These are phyloP conservation scores for Chaetomiaceae sp. DNA, from an alignment of 2,329 filamentous ascomycete genomes.

Conservation along the genomic window DNA sequence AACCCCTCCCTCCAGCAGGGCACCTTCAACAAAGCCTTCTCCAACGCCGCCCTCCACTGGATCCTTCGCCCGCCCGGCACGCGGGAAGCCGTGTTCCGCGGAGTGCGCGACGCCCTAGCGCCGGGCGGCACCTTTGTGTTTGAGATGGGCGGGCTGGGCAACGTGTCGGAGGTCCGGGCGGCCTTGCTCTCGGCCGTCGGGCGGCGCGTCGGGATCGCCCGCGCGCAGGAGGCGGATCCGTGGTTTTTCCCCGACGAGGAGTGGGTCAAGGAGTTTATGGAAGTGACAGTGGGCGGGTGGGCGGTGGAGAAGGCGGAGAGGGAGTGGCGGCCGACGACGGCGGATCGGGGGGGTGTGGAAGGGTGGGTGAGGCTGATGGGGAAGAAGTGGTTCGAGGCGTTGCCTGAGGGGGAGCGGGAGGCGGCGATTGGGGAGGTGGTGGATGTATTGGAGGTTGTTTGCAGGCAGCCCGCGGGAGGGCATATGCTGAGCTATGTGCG, in stretches of 20 bases:
- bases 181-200: conserved; percentile 52
- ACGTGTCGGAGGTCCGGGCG: conserved; percentile 58
- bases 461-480: conserved; percentile 53
- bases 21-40: conserved; percentile 55
- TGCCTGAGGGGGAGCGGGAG: conserved; percentile 44
- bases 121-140: conserved; percentile 58
- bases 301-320: conserved; percentile 51
- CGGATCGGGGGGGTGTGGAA: conserved; percentile 55
- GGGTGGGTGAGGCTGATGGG: conserved; percentile 66
- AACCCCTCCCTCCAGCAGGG: conserved; percentile 35
- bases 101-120: conserved; percentile 47
- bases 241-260: conserved; percentile 69
- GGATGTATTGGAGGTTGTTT: conserved; percentile 51
- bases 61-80: conserved; percentile 48
- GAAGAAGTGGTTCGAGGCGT: conserved; percentile 53
- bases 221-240: conserved; percentile 49
- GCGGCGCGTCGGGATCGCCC: conserved; percentile 47
- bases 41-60: conserved; percentile 65
- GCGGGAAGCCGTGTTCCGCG: conserved; percentile 49
- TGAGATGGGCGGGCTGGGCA: conserved; percentile 69
- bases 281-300: conserved; percentile 44
- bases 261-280: conserved; percentile 47
- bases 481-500: conserved; percentile 53
- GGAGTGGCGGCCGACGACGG: conserved; percentile 61
- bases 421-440: conserved; percentile 50